These are phyloP conservation scores for Fusarium pininemorale DNA, from an alignment of 2,329 filamentous ascomycete genomes.

Conservation along the genomic window DNA sequence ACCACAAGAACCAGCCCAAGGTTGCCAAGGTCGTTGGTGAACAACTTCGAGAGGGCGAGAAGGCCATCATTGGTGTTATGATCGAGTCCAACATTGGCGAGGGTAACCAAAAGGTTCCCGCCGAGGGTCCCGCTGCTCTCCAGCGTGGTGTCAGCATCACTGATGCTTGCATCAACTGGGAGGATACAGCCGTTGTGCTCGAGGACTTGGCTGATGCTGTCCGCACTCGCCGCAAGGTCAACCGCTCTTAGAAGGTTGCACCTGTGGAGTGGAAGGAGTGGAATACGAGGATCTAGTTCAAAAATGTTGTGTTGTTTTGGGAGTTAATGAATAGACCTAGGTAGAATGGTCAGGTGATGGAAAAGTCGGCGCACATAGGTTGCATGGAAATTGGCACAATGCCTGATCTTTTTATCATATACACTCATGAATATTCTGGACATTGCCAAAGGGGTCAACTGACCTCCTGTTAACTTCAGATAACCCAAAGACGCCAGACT, in stretches of 20 bases:
- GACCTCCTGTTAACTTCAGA: slow-evolving; percentile 5
- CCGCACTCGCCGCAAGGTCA: slow-evolving; percentile 72
- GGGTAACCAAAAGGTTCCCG: slow-evolving; percentile 85
- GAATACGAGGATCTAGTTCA: slow-evolving; percentile 7
- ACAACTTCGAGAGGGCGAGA: slow-evolving; percentile 88
- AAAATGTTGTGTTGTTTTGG: slow-evolving; percentile 18
- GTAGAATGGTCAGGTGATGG: slow-evolving; percentile 26
- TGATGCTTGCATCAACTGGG: slow-evolving; percentile 96
- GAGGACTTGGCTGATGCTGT: slow-evolving; percentile 89
- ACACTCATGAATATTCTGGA: slow-evolving; percentile 1
- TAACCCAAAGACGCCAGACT: slow-evolving; percentile 21
- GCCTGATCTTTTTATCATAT: slow-evolving; percentile 26
- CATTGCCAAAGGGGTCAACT: slow-evolving; percentile 4
- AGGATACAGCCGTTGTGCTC: slow-evolving; percentile 80
- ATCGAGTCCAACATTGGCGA: slow-evolving; percentile 98
- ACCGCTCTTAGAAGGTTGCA: slow-evolving; percentile 46
- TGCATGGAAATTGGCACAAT: slow-evolving; percentile 41
- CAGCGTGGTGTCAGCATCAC: slow-evolving; percentile 95
- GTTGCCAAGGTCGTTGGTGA: slow-evolving; percentile 84
- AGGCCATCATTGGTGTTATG: slow-evolving; percentile 94
- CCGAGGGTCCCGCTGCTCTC: slow-evolving; percentile 79
- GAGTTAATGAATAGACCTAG: slow-evolving; percentile 39
- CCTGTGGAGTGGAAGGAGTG: slow-evolving; percentile 21
- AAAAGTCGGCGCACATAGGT: slow-evolving; percentile 42
- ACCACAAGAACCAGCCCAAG: slow-evolving; percentile 96